phyloP scores from a whole-genome alignment of 2,329 filamentous ascomycete genomes.

The Cladophialophora carrionii region DNA sequence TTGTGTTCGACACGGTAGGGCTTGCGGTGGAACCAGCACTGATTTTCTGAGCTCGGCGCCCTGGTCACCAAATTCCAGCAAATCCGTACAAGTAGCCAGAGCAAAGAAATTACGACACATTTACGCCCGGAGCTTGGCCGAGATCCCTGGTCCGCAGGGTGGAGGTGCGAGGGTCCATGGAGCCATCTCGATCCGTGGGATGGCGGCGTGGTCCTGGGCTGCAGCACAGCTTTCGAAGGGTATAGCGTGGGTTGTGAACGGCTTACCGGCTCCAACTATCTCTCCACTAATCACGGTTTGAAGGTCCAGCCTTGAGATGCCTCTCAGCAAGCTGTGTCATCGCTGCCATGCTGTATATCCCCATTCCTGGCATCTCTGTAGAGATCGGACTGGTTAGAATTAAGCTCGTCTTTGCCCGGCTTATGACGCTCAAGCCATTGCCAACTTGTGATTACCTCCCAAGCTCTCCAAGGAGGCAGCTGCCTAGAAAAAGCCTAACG shows the following conservation, averaged over 20 bases:
- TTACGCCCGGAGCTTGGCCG: not conserved
- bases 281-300: not conserved
- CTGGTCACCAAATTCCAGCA: not conserved
- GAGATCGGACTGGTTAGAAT: not conserved
- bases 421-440: not conserved
- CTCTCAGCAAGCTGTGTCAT: not conserved
- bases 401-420: not conserved
- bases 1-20: not conserved
- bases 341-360: not conserved
- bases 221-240: not conserved
- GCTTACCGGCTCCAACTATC: not conserved
- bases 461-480: not conserved
- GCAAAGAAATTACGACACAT: not conserved
- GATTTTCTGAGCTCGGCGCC: not conserved
- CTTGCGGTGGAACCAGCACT: not conserved
- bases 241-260: not conserved
- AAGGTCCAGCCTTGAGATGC: not conserved
- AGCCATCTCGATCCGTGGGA: not conserved
- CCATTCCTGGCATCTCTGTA: not conserved
- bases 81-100: no score
- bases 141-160: not conserved
- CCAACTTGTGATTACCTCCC: not conserved
- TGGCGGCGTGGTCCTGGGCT: slow-evolving; percentile 2
- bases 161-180: not conserved
- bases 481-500: not conserved